Evolutionary conservation across 78 protist species (phyloP), one percentile per base, ranked within the genome.

Genomic region (Dictyostelium intermedium): DNA sequence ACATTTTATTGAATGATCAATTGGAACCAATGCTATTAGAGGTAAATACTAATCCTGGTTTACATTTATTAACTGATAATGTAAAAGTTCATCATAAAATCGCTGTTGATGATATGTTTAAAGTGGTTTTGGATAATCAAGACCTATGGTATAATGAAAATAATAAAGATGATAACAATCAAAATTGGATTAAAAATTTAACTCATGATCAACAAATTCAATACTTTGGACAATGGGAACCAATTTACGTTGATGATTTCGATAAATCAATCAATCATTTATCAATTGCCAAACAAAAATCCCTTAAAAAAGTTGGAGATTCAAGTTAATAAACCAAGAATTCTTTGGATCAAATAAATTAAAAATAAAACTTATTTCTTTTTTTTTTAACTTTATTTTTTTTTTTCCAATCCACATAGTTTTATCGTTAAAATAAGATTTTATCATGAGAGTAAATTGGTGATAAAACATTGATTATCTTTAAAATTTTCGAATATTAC

Each of bases 41-140:
- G 56, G 86, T 91, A 63, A 95, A 91, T 41, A 76, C 77, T 8
- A 84, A 83, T 41, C 95, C 95, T 20, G 95, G 95, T 14, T 34
- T 79, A 50, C 95, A 91, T 78, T 43, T 91, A 25, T 23, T 78
- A 20, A 91, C 95, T 10, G 95, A 81, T 53, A 27, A 53, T 16
- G 95, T 91, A 18, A 82, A 83, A 5, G 14, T 35, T 37, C 95
- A 91, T 74, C 95, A 91, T 61, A 53, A 69, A 53, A 53, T 34
- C 5, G 95, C 95, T 1, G 27, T 91, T 25, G 72, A 63, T 35
- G 86, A 82, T 39, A 27, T 79, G 5, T 91, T 91, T 41, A 74
- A 91, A 70, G 93, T 87, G 18, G 78, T 87, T 20, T 34, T 87
- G 10, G 93, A 87, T 70, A 61, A 78, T 35, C 37, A 70, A 25